Base-by-base conservation (phyloP, 1,284 basidiomycete genomes). In the Melampsora americana region DNA sequence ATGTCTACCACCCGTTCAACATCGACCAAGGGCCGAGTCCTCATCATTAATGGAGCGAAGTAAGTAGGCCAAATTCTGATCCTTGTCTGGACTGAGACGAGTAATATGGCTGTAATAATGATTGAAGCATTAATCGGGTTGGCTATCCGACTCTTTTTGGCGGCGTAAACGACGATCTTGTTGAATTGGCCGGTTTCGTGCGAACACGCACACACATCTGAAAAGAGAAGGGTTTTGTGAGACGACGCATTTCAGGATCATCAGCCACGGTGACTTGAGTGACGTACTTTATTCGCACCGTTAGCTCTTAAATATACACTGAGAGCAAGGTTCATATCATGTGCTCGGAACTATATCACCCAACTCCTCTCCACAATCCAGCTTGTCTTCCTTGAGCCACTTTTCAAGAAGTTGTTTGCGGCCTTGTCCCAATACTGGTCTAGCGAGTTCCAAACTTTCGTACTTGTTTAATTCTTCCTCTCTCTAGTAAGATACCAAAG, bases 371-470 rank as follows among this genome's bases (percentile, higher is more conserved):
- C 91, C 93, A 86, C 96, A 99, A 78, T 96, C 95, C 79, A 99
- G 92, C 88, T 99, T 99, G 86, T 97, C 97, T 87, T 99, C 96
- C 85, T 99, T 99, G 79, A 99, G 86, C 96, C 96, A 99, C 83
- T 99, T 99, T 86, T 99, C 96, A 32, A 99, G 87, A 62, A 99
- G 86, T 82, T 98, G 94, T 85, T 99, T 99, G 82, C 95, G 89
- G 72, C 94, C 94, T 85, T 99, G 96, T 80, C 92, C 90, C 67
- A 99, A 86, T 16, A 99, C 96, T 28, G 96, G 96, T 69, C 93
- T 89, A 0, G 96, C 95, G 60, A 99, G 89, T 84, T 99, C 96
- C 62, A 99, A 85, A 46, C 93, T 96, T 84, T 99, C 96, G 48
- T 91, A 88, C 83, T 95, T 94, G 86, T 99, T 99, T 77, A 99